Evolutionary conservation across 352 stramenopile species (phyloP).

Genomic region (Blastocystis sp.): DNA sequence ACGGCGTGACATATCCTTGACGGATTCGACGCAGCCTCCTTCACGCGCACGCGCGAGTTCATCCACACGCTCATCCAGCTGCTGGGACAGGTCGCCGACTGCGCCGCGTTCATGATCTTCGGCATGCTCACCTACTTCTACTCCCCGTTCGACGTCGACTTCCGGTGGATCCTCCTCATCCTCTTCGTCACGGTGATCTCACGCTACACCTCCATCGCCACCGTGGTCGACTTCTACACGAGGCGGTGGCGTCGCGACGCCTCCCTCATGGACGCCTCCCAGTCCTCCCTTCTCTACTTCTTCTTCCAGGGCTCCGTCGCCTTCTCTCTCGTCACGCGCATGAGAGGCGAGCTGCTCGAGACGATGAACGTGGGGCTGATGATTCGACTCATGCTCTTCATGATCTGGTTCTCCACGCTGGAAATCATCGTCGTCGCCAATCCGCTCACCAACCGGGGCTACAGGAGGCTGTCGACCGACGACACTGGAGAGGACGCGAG

Average conservation of each 20-base stretch:
- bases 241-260: neutral
- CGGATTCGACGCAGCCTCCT: neutral
- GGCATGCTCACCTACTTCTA: conserved; percentile 31
- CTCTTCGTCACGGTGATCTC: neutral
- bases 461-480: neutral
- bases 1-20: conserved; percentile 23
- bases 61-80: neutral
- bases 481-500: neutral
- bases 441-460: neutral
- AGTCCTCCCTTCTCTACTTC: conserved; percentile 21
- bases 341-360: conserved; percentile 42
- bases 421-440: conserved; percentile 15
- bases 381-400: conserved; percentile 17
- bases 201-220: conserved; percentile 43
- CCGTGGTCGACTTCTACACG: neutral
- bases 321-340: conserved; percentile 13
- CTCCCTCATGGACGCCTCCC: neutral
- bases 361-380: conserved; percentile 39
- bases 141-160: conserved; percentile 20
- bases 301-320: conserved; percentile 38
- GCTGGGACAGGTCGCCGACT: neutral
- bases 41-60: conserved; percentile 21
- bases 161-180: conserved; percentile 9
- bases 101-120: conserved; percentile 24
- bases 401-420: conserved; percentile 12